Percentiles rank a stretch among this genome's conserved stretches.
Evolutionary conservation across 352 stramenopile genomes (phyloP).

Genomic region (Plasmopara halstedii): DNA sequence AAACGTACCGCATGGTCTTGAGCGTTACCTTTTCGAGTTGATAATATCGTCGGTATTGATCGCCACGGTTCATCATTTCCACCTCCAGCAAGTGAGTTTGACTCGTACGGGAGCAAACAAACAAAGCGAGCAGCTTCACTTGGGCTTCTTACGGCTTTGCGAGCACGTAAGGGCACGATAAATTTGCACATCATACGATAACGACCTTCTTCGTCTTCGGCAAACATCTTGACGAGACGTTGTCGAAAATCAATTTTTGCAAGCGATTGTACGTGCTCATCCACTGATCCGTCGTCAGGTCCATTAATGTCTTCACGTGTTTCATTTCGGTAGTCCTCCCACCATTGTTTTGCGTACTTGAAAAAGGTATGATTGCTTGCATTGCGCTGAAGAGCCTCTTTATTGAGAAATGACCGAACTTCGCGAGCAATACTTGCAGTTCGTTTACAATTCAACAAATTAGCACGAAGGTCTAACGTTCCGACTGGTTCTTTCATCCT

Average conservation of each 20-base stretch:
- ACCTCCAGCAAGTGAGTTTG: slow-evolving; percentile 42
- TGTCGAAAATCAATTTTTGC: slow-evolving; percentile 8
- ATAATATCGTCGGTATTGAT: slow-evolving; percentile 60
- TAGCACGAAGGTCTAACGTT: slow-evolving; percentile 56
- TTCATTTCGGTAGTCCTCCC: slow-evolving; percentile 63
- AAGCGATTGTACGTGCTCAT: slow-evolving; percentile 18
- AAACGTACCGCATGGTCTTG: slow-evolving; percentile 69
- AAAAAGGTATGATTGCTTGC: slow-evolving; percentile 60
- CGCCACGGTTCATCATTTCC: slow-evolving; percentile 69
- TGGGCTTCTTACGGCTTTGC: slow-evolving; percentile 45
- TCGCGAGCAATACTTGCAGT: slow-evolving; percentile 37
- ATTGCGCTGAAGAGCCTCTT: slow-evolving; percentile 46
- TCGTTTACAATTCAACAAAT: slow-evolving; percentile 54
- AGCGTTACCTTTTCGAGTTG: slow-evolving; percentile 61
- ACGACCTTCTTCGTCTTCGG: slow-evolving; percentile 79
- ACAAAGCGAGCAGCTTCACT: slow-evolving; percentile 85
- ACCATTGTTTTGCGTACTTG: slow-evolving; percentile 80
- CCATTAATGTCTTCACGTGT: slow-evolving; percentile 6
- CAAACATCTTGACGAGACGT: slow-evolving; percentile 76
- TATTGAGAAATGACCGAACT: slow-evolving; percentile 38
- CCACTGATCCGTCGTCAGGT: slow-evolving; percentile 1
- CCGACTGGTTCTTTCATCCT: slow-evolving; percentile 65
- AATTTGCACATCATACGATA: slow-evolving; percentile 86
- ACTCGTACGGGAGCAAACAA: slow-evolving; percentile 61
- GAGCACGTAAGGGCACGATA: slow-evolving; percentile 46